These are phyloP conservation scores for Fragaria ananassa DNA, from an alignment of 306 rosid species.

Conservation along the genomic window DNA sequence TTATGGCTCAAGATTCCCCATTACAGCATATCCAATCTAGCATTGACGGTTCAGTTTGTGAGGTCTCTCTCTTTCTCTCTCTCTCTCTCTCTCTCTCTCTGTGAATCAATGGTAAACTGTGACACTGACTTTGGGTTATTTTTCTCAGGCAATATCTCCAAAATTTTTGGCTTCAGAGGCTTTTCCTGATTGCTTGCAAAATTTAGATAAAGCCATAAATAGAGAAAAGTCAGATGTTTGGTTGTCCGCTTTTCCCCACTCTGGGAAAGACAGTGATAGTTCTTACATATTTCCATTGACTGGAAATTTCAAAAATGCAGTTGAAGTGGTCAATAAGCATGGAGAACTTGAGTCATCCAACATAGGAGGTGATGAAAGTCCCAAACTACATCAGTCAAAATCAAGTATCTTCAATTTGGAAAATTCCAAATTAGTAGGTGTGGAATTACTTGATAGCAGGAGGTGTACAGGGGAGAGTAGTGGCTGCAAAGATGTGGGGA, in stretches of 20 bases:
- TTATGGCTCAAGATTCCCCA: constrained; percentile 53
- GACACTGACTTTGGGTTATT: constrained; percentile 15
- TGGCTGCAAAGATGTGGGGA: constrained; percentile 44
- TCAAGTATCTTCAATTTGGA: constrained; percentile 43
- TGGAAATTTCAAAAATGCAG: constrained; percentile 46
- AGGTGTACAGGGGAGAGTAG: constrained; percentile 45
- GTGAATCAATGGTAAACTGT: background rate
- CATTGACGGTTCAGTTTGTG: constrained; percentile 41
- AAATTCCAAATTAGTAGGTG: constrained; percentile 42
- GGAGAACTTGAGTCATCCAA: constrained; percentile 46
- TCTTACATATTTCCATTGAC: constrained; percentile 32
- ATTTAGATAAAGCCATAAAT: constrained; percentile 40
- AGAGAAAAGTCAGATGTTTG: constrained; percentile 43
- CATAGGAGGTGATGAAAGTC: constrained; percentile 31
- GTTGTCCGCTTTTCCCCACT: constrained; percentile 36
- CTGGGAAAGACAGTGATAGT: constrained; percentile 40
- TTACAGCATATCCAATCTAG: constrained; percentile 35
- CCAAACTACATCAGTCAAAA: constrained; percentile 44
- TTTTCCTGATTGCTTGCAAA: constrained; percentile 35
- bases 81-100: background rate
- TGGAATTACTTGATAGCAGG: constrained; percentile 33
- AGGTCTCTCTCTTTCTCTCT: constrained; percentile 47
- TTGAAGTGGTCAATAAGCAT: constrained; percentile 45
- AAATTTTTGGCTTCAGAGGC: constrained; percentile 43
- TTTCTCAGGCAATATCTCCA: constrained; percentile 42